Evolutionary conservation across 352 stramenopile species (phyloP).

Genomic region (Pythium vanterpoolii): DNA sequence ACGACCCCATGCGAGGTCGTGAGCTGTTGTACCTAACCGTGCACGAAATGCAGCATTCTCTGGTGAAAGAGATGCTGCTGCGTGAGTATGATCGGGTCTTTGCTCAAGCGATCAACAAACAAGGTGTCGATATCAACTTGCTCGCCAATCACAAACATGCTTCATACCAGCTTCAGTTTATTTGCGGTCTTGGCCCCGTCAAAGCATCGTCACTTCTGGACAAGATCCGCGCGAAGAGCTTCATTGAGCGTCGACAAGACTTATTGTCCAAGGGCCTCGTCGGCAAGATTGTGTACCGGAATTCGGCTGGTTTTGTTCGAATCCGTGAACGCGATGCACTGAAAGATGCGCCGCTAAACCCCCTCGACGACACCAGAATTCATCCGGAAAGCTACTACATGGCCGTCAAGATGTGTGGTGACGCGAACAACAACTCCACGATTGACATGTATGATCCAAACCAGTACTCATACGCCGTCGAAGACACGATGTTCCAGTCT

Average conservation of each 20-base stretch:
- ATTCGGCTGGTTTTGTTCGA: conserved; percentile 83
- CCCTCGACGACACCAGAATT: conserved; percentile 85
- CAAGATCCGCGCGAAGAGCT: conserved; percentile 81
- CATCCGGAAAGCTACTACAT: conserved; percentile 91
- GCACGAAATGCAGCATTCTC: conserved; percentile 80
- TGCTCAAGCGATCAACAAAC: conserved; percentile 83
- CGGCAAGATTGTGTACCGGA: conserved; percentile 86
- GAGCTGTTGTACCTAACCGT: conserved; percentile 86
- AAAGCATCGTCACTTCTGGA: conserved; percentile 81
- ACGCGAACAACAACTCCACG: conserved; percentile 89
- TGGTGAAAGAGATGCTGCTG: conserved; percentile 83
- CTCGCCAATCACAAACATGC: conserved; percentile 88
- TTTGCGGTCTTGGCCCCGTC: conserved; percentile 78
- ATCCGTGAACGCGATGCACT: conserved; percentile 85
- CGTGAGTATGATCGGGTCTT: conserved; percentile 88
- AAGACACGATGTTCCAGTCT: conserved; percentile 91
- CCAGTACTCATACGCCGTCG: conserved; percentile 87
- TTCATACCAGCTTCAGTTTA: conserved; percentile 86
- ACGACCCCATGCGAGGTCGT: conserved; percentile 73
- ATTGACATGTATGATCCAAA: conserved; percentile 91
- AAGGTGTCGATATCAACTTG: conserved; percentile 86
- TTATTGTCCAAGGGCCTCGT: conserved; percentile 80
- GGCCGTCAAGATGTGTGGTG: conserved; percentile 89
- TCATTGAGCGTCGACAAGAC: conserved; percentile 83
- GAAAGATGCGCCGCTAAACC: conserved; percentile 81